A percentile compares a stretch with the other conserved stretches of the same genome.
These are phyloP conservation scores for Ogataea pignaliae DNA, from an alignment of 805 yeast species.

Conservation along the genomic window DNA sequence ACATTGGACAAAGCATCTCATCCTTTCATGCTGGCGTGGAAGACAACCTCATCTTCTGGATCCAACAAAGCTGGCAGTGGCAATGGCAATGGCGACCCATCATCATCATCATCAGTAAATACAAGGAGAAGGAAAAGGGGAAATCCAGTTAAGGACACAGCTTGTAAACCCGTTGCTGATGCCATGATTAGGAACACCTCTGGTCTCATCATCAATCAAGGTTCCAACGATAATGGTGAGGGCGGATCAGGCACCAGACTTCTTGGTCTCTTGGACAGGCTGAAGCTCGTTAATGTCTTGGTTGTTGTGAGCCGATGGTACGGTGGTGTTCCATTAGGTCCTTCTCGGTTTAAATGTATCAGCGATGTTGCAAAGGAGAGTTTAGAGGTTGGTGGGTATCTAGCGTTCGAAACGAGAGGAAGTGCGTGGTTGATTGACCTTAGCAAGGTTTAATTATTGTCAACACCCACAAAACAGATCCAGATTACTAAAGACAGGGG, in stretches of 20 bases:
- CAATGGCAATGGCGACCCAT: not conserved
- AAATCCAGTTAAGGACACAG: too few species aligned
- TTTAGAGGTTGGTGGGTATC: constrained; percentile 35
- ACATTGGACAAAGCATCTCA: constrained; percentile 57
- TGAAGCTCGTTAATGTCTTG: constrained; percentile 47
- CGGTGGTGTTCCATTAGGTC: constrained; percentile 73
- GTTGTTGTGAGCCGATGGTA: constrained; percentile 79
- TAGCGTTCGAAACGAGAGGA: constrained; percentile 3
- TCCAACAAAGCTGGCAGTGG: constrained; percentile 26
- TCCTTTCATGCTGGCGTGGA: constrained; percentile 73
- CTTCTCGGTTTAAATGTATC: constrained; percentile 66
- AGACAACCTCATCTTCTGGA: constrained; percentile 28
- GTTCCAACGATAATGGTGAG: constrained; percentile 68
- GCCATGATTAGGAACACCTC: too few species aligned
- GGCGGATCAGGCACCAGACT: constrained; percentile 66
- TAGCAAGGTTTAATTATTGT: not conserved
- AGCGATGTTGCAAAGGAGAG: constrained; percentile 52
- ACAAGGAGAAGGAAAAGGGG: too few species aligned
- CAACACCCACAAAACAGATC: too few species aligned
- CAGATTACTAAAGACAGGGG: not conserved
- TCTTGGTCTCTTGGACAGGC: constrained; percentile 47
- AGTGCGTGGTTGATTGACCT: constrained; percentile 13
- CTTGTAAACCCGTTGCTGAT: not conserved
- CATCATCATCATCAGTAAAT: not conserved
- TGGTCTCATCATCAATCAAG: constrained; percentile 40